A percentile compares a stretch with the other conserved stretches of the same genome.
These are phyloP conservation scores for Penicillium crystallinum DNA, from an alignment of 495 filamentous ascomycete genomes.

Conservation along the genomic window DNA sequence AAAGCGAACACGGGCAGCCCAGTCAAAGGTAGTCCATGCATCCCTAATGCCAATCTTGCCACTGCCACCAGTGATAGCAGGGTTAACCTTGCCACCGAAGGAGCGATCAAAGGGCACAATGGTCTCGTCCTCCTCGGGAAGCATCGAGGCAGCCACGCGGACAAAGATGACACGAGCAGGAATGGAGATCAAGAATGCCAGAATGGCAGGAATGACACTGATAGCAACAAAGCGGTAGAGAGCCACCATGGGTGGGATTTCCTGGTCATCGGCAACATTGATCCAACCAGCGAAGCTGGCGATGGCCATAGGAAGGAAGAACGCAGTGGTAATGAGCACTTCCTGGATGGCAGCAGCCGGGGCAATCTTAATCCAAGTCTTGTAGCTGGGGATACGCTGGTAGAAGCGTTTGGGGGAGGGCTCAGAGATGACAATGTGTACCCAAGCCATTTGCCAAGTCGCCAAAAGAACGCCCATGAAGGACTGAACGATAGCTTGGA, in stretches of 20 bases:
- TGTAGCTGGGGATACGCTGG: slow-evolving; percentile 43
- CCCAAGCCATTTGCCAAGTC: slow-evolving; percentile 52
- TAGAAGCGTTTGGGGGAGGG: slow-evolving; percentile 48
- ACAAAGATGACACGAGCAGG: slow-evolving; percentile 59
- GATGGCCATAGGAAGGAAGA: slow-evolving; percentile 38
- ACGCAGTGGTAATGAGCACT: slow-evolving; percentile 27
- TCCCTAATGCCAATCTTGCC: slow-evolving; percentile 63
- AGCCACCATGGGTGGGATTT: slow-evolving; percentile 8
- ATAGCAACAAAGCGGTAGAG: slow-evolving; percentile 32
- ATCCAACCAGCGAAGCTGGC: slow-evolving; percentile 25
- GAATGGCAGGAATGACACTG: slow-evolving; percentile 28
- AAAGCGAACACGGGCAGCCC: slow-evolving; percentile 58
- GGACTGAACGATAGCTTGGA: slow-evolving; percentile 37
- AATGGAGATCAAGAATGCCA: slow-evolving; percentile 48
- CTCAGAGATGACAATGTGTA: slow-evolving; percentile 57
- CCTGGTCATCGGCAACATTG: slow-evolving; percentile 15
- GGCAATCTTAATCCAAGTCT: slow-evolving; percentile 44
- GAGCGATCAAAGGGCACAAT: slow-evolving; percentile 74
- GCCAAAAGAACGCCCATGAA: slow-evolving; percentile 41
- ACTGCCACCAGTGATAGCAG: slow-evolving; percentile 61
- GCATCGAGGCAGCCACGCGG: slow-evolving; percentile 67
- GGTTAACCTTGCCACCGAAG: slow-evolving; percentile 55
- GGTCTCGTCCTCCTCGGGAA: slow-evolving; percentile 62
- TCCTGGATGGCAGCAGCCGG: slow-evolving; percentile 47
- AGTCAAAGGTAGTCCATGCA: slow-evolving; percentile 66